These are phyloP conservation scores for Wallacemonas sp. DNA, from an alignment of 208 protist genomes.

Conservation along the genomic window DNA sequence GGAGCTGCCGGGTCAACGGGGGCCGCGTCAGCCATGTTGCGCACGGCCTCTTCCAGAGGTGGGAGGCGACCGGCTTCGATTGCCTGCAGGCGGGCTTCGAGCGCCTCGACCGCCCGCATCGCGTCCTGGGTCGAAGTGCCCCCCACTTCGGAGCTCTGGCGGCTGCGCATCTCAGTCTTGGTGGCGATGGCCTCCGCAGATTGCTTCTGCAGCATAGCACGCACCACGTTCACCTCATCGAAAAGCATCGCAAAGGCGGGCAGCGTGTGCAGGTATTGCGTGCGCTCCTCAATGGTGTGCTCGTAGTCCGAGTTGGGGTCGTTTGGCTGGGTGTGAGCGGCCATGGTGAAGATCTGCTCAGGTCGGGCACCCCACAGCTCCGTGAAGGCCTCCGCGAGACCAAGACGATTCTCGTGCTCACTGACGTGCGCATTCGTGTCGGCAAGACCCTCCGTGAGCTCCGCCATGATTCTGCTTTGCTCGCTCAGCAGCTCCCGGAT, in stretches of 20 bases:
- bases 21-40: neutral
- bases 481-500: constrained; percentile 20
- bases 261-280: constrained; percentile 63
- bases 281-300: constrained; percentile 52
- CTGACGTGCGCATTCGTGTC: constrained; percentile 17
- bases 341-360: constrained; percentile 46
- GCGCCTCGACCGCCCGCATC: constrained; percentile 22
- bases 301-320: constrained; percentile 21
- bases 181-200: constrained; percentile 46
- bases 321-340: constrained; percentile 23
- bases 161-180: constrained; percentile 31
- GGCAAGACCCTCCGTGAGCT: constrained; percentile 11
- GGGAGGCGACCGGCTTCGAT: constrained; percentile 33
- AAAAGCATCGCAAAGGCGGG: constrained; percentile 55
- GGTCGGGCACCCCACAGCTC: constrained; percentile 54
- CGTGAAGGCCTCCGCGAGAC: constrained; percentile 40
- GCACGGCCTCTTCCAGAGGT: constrained; percentile 25
- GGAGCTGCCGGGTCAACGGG: neutral
- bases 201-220: constrained; percentile 60
- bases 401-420: constrained; percentile 13
- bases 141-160: constrained; percentile 14
- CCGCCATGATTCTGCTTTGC: constrained; percentile 10
- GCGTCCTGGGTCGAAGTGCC: constrained; percentile 9
- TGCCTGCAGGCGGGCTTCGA: constrained; percentile 37
- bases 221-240: constrained; percentile 70